Base-by-base conservation (phyloP, 2,329 filamentous ascomycete genomes). In the Colletotrichum costaricense region DNA sequence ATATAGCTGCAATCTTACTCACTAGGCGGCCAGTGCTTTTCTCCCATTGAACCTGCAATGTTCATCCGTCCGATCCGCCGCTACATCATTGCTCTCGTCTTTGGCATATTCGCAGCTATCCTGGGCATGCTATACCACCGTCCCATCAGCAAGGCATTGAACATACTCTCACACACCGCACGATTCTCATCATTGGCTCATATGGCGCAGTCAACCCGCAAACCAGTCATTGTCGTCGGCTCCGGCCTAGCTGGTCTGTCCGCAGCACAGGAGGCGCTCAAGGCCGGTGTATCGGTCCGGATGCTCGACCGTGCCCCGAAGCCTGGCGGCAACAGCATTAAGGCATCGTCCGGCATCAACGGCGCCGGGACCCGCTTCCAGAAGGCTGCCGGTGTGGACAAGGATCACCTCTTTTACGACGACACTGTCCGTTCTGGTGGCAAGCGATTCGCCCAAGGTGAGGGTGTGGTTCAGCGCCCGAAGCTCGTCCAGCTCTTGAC, bases 341-440 rank as follows among this genome's bases (percentile, higher is more conserved):
- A 93, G 80, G 91, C 91, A 0, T 92, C 90, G 0, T 92, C 90
- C 0, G 91, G 90, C 0, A 93, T 93, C 80, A 92, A 92, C 75
- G 91, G 89, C 7, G 89, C 89, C 0, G 86, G 86, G 0, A 92
- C 91, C 0, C 84, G 83, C 4, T 92, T 88, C 74, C 91, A 93
- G 78, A 79, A 80, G 12, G 80, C 77, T 3, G 66, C 77, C 54
- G 77, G 81, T n/a, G 77, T 83, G 56, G 75, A 79, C 26, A 75
- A 77, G 26, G 83, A 86, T 56, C 78, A 81, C 1, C 76, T 81
- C 0, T 92, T 91, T 76, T 88, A 86, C 75, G 79, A 83, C 30
- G 90, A 92, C 79, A 92, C 91, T 0, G 76, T 90, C 8, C 83
- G 81, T 26, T 92, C 90, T 0, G 91, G 88, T 0, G 91, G 91